Evolutionary conservation across 2,329 filamentous ascomycete species (phyloP), one percentile per base, ranked within the genome.

Genomic region (Didymella pinodella): DNA sequence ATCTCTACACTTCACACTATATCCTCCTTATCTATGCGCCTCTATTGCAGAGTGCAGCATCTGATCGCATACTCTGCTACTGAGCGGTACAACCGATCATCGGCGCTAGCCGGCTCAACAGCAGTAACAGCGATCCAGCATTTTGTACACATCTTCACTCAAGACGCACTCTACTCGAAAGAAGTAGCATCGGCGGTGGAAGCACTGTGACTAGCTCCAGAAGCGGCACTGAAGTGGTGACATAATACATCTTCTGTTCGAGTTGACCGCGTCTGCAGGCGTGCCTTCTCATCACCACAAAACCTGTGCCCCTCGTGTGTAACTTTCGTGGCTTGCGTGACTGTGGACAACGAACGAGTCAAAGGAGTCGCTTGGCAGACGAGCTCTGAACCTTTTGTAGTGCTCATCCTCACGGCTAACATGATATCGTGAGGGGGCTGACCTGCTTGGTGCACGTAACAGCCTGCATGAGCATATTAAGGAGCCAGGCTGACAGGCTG

Each of bases 1-100:
- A 64, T 67, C 62, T 67, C 63, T 64, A 64, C 65, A 63, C 61
- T 59, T 52, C 61, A 59, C 52, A 62, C 45, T 48, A 48, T 59
- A 54, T 66, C 56, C 43, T 62, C 50, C 44, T 59, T 46, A 54
- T 53, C 40, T 31, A 55, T 54, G 49, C 62, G 22, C 43, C 55
- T 58, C 48, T 47, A 45, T 40, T 43, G 51, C 45, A 36, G 46
- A 50, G 50, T 20, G 36, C 45, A 43, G 46, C 50, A 59, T 54
- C 41, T 29, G 28, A 8, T 48, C 36, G 46, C 41, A 11, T 32
- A 28, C 26, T 18, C 49, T 53, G 36, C 32, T 41, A 25, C 18
- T 25, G 25, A 41, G 16, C 14, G 26, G 20, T 54, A 50, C 26
- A 3, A 28, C 31, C 32, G 14, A 26, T 26, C 28, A n/a, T 20